A percentile compares a stretch with the other conserved stretches of the same genome.
phyloP scores from a whole-genome alignment of 2,329 filamentous ascomycete genomes.

The Pseudocercospora crystallina region DNA sequence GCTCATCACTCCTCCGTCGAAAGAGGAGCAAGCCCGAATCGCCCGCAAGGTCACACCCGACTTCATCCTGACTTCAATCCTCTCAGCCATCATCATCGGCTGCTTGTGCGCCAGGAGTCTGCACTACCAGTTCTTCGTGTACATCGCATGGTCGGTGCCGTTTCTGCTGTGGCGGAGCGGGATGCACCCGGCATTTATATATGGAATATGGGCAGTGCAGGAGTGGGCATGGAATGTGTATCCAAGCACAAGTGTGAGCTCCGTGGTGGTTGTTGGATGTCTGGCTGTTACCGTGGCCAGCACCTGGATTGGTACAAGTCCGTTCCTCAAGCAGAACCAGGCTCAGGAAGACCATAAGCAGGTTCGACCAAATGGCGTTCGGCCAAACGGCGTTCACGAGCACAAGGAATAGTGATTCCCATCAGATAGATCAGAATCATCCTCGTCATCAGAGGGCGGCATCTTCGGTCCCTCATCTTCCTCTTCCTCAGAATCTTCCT shows the following conservation, averaged over 20 bases:
- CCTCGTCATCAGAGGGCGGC: slow-evolving; percentile 36
- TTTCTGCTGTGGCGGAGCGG: slow-evolving; percentile 81
- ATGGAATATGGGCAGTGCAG: slow-evolving; percentile 71
- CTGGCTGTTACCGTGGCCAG: slow-evolving; percentile 66
- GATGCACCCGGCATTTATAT: slow-evolving; percentile 65
- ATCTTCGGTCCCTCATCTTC: slow-evolving; percentile 49
- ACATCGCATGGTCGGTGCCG: slow-evolving; percentile 84
- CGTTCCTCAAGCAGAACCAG: slow-evolving; percentile 8
- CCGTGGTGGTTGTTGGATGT: slow-evolving; percentile 66
- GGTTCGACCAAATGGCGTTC: not conserved
- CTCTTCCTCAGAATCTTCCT: slow-evolving; percentile 70
- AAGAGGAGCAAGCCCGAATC: slow-evolving; percentile 57
- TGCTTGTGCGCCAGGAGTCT: slow-evolving; percentile 83
- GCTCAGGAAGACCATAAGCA: slow-evolving; percentile 3
- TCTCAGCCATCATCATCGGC: slow-evolving; percentile 75
- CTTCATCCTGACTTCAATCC: slow-evolving; percentile 73
- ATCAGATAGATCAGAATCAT: slow-evolving; percentile 3
- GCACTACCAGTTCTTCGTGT: slow-evolving; percentile 95
- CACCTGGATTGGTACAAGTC: slow-evolving; percentile 49
- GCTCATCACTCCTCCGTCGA: slow-evolving; percentile 46
- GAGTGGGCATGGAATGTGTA: slow-evolving; percentile 95
- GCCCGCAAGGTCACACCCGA: slow-evolving; percentile 62
- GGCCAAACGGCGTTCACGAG: not conserved
- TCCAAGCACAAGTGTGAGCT: slow-evolving; percentile 71
- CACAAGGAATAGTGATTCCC: slow-evolving; percentile 8